A percentile compares a stretch with the other conserved stretches of the same genome.
These are phyloP conservation scores for Russula griseocarnosa DNA, from an alignment of 768 basidiomycete genomes.

Conservation along the genomic window DNA sequence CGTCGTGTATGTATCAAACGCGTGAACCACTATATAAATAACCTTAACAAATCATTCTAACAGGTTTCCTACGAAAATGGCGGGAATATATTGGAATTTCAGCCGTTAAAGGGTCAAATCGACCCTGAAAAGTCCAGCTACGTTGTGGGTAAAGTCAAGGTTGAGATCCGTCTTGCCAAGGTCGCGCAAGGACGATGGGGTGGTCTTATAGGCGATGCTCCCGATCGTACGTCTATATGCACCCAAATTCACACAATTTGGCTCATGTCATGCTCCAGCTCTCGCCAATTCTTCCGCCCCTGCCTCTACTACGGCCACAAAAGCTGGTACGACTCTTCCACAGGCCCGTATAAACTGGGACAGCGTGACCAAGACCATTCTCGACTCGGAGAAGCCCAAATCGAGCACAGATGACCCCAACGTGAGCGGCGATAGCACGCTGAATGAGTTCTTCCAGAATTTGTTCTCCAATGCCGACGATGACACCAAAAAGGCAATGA, in stretches of 20 bases:
- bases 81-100: constrained; percentile 64
- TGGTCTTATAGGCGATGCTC: constrained; percentile 64
- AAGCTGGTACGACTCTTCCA: constrained; percentile 35
- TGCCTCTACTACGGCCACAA: constrained; percentile 34
- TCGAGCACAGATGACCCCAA: constrained; percentile 77
- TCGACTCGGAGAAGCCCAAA: constrained; percentile 64
- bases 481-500: constrained; percentile 90
- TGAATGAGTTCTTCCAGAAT: constrained; percentile 89
- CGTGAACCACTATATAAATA: not conserved
- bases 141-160: constrained; percentile 79
- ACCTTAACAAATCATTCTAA: not conserved
- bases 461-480: constrained; percentile 89
- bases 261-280: constrained; percentile 28
- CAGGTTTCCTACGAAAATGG: constrained; percentile 63
- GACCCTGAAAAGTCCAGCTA: constrained; percentile 56
- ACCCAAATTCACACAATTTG: constrained; percentile 1
- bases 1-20: constrained; percentile 46
- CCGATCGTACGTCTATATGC: constrained; percentile 56
- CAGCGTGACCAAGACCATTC: constrained; percentile 64
- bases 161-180: constrained; percentile 81
- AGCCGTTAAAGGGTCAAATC: constrained; percentile 82
- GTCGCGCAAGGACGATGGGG: constrained; percentile 68
- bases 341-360: constrained; percentile 85
- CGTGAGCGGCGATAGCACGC: constrained; percentile 78
- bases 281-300: constrained; percentile 31